These are phyloP conservation scores for Lentinula boryana DNA, from an alignment of 768 basidiomycete genomes.

Conservation along the genomic window DNA sequence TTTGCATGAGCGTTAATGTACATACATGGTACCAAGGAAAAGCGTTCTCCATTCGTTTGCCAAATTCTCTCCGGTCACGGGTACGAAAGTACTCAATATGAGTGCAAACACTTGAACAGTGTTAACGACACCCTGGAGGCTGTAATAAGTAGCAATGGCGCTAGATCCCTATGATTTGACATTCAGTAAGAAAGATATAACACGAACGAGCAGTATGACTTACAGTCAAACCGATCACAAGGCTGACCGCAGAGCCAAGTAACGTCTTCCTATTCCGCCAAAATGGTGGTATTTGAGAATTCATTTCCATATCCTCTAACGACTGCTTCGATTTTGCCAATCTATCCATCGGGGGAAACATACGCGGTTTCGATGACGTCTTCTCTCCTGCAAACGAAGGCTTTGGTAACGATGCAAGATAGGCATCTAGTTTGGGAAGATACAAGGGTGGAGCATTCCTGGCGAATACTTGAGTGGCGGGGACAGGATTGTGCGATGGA, in stretches of 20 bases:
- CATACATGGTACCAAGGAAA: conserved; percentile 65
- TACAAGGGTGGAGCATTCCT: conserved; percentile 52
- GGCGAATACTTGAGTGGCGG: conserved; percentile 52
- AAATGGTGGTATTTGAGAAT: conserved; percentile 36
- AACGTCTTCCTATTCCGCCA: conserved; percentile 55
- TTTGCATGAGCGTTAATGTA: neutral
- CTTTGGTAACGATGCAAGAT: conserved; percentile 42
- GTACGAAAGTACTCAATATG: conserved; percentile 53
- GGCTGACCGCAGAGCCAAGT: conserved; percentile 37
- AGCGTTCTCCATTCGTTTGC: conserved; percentile 49
- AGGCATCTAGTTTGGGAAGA: conserved; percentile 56
- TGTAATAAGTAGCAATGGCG: conserved; percentile 61
- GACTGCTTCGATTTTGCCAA: conserved; percentile 41
- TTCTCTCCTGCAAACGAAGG: conserved; percentile 33
- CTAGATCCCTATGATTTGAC: conserved; percentile 52
- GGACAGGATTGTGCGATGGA: conserved; percentile 38
- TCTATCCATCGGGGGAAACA: conserved; percentile 62
- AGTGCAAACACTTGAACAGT: conserved; percentile 70
- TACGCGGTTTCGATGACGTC: conserved; percentile 19
- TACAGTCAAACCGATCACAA: conserved; percentile 53
- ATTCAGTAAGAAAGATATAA: neutral
- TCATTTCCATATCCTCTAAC: conserved; percentile 57
- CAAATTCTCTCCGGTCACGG: conserved; percentile 29
- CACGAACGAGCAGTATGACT: conserved; percentile 11
- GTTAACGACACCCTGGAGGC: conserved; percentile 62